A percentile compares a stretch with the other conserved stretches of the same genome.
Conservation (phyloP, 1,139 yeast genomes). For the Eremothecium gossypii region DNA sequence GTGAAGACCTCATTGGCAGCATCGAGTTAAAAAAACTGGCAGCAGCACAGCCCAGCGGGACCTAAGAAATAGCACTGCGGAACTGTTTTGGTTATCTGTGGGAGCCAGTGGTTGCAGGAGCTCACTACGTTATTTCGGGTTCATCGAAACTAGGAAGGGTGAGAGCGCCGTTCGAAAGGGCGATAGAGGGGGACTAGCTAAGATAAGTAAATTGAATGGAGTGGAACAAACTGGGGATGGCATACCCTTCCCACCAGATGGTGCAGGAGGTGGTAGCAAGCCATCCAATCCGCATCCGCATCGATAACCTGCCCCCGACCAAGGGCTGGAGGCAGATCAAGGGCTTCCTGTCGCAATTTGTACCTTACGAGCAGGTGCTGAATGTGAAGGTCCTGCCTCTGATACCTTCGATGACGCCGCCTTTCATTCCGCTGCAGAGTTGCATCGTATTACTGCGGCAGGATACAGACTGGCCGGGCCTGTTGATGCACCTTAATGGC, state of each 20-base stretch:
- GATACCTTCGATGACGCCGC: conserved; percentile 25
- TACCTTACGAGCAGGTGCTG: conserved; percentile 23
- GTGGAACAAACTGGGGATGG: neutral
- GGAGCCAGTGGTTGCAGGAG: too few species aligned
- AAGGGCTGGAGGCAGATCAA: conserved; percentile 29
- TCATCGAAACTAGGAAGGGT: too few species aligned
- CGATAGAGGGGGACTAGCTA: too few species aligned
- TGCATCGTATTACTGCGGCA: conserved; percentile 21
- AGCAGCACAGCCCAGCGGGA: too few species aligned
- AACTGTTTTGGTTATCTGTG: too few species aligned
- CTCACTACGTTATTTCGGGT: too few species aligned
- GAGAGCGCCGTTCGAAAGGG: too few species aligned
- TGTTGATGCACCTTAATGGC: conserved; percentile 23
- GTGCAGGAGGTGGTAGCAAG: neutral
- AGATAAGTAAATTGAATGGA: too few species aligned
- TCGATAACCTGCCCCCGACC: conserved; percentile 29
- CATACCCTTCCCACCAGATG: conserved; percentile 1
- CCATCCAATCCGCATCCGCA: conserved; percentile 11
- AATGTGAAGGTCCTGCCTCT: conserved; percentile 27
- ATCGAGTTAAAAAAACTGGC: too few species aligned
- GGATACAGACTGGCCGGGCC: conserved; percentile 17
- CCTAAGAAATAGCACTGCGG: too few species aligned
- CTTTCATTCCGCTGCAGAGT: conserved; percentile 24
- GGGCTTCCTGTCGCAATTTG: conserved; percentile 26
- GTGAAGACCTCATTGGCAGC: too few species aligned